Evolutionary conservation across 495 filamentous ascomycete genomes (phyloP).

Genomic region (Penicillium nucicola): DNA sequence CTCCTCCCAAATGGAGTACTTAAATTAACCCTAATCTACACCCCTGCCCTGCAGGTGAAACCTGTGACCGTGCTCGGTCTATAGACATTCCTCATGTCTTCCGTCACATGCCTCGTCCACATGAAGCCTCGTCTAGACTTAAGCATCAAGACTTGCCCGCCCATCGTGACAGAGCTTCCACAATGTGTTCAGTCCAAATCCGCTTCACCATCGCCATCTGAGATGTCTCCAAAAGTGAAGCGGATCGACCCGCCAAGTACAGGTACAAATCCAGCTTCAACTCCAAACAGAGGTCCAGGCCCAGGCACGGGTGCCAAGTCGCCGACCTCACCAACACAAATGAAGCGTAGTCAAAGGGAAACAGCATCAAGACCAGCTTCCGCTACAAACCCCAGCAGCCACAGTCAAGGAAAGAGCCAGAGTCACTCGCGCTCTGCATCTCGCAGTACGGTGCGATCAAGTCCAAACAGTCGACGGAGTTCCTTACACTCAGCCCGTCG

Average conservation of each 20-base stretch:
- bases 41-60: neutral
- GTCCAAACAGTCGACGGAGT: conserved; percentile 27
- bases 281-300: too few species aligned
- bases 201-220: neutral
- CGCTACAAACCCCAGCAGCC: conserved; percentile 11
- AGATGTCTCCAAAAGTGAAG: conserved; percentile 20
- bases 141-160: conserved; percentile 8
- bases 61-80: neutral
- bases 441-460: conserved; percentile 29
- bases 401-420: neutral
- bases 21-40: conserved; percentile 16
- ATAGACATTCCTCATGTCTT: conserved; percentile 15
- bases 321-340: conserved; percentile 10
- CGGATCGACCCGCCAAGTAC: conserved; percentile 16
- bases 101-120: conserved; percentile 31
- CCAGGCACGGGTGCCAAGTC: neutral
- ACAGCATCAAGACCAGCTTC: conserved; percentile 26
- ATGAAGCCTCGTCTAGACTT: conserved; percentile 13
- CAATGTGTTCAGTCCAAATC: conserved; percentile 11
- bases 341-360: conserved; percentile 13
- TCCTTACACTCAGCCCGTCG: conserved; percentile 33
- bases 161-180: conserved; percentile 11
- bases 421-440: conserved; percentile 30
- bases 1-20: conserved; percentile 2
- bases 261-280: neutral